Evolutionary conservation across 805 yeast genomes (phyloP).

Genomic region (Isabelozyma rhagii): DNA sequence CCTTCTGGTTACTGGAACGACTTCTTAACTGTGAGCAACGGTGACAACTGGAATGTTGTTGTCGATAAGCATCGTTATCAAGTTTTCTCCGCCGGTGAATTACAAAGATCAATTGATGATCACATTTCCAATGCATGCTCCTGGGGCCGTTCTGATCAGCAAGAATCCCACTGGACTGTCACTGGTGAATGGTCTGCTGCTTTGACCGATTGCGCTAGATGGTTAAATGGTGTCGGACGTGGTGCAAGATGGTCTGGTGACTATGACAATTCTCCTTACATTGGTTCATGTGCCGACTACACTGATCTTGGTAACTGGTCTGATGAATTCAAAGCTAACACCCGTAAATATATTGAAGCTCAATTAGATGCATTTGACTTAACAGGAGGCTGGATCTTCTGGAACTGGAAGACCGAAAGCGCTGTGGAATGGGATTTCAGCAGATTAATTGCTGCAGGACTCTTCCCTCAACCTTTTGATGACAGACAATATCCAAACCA

Average conservation of each 20-base stretch:
- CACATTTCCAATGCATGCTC: constrained; percentile 46
- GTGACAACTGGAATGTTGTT: constrained; percentile 56
- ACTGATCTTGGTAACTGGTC: constrained; percentile 49
- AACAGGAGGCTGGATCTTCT: constrained; percentile 84
- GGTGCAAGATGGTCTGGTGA: constrained; percentile 81
- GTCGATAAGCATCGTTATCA: constrained; percentile 91
- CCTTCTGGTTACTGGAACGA: constrained; percentile 60
- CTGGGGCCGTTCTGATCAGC: constrained; percentile 25
- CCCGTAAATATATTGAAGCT: constrained; percentile 79
- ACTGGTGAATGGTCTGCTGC: constrained; percentile 93
- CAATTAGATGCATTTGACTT: constrained; percentile 79
- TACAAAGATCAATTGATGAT: constrained; percentile 55
- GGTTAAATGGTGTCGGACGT: constrained; percentile 84
- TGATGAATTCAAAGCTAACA: constrained; percentile 48
- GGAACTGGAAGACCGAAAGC: constrained; percentile 90
- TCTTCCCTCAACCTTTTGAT: constrained; percentile 79
- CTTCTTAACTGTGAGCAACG: constrained; percentile 36
- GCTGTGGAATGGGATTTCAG: constrained; percentile 84
- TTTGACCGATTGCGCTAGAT: constrained; percentile 81
- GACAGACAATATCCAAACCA: constrained; percentile 70
- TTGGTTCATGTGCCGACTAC: constrained; percentile 60
- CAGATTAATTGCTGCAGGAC: constrained; percentile 49
- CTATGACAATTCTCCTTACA: constrained; percentile 35
- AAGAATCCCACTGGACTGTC: constrained; percentile 69
- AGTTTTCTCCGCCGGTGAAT: constrained; percentile 67